Percentiles rank a stretch among this genome's conserved stretches.
Evolutionary conservation across 768 basidiomycete genomes (phyloP).

Genomic region (Agaricus blazei): DNA sequence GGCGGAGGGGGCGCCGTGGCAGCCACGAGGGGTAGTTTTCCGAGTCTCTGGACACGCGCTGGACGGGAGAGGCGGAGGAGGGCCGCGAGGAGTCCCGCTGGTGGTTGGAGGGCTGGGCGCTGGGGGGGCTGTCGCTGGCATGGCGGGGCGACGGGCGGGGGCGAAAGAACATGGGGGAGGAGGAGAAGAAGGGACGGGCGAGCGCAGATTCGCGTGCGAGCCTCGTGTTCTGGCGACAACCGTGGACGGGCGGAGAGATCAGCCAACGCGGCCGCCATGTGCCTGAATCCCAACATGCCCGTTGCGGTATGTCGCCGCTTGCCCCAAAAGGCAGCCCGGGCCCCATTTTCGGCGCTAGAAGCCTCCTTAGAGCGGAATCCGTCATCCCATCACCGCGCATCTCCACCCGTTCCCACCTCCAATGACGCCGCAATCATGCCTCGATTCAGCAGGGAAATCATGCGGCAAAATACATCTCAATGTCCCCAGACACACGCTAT

Average conservation of each 20-base stretch:
- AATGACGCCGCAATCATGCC: not conserved
- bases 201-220: slow-evolving; percentile 26
- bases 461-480: too few species aligned
- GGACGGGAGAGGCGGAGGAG: slow-evolving; percentile 16
- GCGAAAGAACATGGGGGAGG: slow-evolving; percentile 6
- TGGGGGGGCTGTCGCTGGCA: slow-evolving; percentile 22
- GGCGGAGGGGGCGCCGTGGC: slow-evolving; percentile 75
- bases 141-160: slow-evolving; percentile 34
- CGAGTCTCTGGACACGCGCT: slow-evolving; percentile 36
- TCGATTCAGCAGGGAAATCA: too few species aligned
- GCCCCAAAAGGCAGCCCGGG: slow-evolving; percentile 15
- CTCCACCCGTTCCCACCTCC: not conserved
- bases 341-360: slow-evolving; percentile 6
- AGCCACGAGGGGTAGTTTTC: slow-evolving; percentile 86
- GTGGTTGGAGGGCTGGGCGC: slow-evolving; percentile 14
- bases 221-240: slow-evolving; percentile 38
- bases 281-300: slow-evolving; percentile 22
- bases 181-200: slow-evolving; percentile 1
- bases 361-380: not conserved
- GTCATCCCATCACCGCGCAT: not conserved
- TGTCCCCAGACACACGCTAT: not conserved
- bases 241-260: slow-evolving; percentile 30
- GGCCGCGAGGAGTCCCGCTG: slow-evolving; percentile 20
- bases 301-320: slow-evolving; percentile 5
- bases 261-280: slow-evolving; percentile 13